Conservation (phyloP, 176 grass and related monocot species). For the Lolium rigidum region DNA sequence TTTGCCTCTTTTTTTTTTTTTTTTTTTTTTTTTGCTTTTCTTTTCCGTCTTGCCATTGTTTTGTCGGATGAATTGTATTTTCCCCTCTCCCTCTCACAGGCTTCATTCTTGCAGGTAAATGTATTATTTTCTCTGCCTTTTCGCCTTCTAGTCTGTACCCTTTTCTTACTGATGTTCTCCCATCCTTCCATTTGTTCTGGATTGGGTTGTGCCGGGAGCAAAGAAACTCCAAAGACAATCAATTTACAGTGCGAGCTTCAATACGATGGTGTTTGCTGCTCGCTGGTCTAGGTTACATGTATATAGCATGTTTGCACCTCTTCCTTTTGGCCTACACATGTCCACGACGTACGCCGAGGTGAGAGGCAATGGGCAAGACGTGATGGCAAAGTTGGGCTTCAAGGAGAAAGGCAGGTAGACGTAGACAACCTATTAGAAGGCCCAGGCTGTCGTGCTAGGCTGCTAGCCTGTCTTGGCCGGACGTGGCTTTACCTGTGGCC, state of each 20-base stretch:
- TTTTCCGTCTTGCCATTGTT: constrained; percentile 38
- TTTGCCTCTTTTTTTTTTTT: not conserved
- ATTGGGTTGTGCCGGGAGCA: constrained; percentile 25
- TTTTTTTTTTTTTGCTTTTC: not conserved
- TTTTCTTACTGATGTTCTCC: constrained; percentile 6
- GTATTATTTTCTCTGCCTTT: constrained; percentile 42
- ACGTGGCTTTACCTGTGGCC: no score
- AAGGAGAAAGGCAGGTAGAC: no score
- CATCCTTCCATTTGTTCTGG: not conserved
- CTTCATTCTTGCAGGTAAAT: constrained; percentile 74
- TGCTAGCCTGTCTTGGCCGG: no score
- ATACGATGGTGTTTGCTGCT: not conserved
- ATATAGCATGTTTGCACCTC: not conserved
- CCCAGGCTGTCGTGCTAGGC: no score
- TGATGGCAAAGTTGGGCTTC: no score
- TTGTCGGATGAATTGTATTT: constrained; percentile 49
- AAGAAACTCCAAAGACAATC: constrained; percentile 22
- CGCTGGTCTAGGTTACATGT: constrained; percentile 30
- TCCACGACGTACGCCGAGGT: no score
- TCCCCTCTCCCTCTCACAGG: not conserved
- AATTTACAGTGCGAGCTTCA: not conserved
- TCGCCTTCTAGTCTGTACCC: not conserved
- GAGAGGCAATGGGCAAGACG: no score
- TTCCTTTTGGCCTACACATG: not conserved
- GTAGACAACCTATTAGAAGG: no score